Evolutionary conservation across 345 rosid genomes (phyloP).

Genomic region (Aegle marmelos): DNA sequence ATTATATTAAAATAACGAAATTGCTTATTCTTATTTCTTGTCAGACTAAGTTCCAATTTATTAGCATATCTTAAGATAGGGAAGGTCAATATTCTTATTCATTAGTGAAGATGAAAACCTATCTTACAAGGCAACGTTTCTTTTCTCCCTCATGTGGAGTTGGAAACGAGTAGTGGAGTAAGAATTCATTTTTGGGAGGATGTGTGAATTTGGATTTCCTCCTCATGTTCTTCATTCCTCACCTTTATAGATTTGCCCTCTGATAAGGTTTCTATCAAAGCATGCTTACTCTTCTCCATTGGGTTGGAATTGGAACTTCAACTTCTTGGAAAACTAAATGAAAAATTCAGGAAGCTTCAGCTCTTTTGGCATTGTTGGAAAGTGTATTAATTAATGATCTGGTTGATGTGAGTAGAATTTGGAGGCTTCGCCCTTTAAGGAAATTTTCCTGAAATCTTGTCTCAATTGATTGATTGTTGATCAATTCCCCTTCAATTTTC

Average conservation of each 20-base stretch:
- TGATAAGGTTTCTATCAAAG: neutral
- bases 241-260: neutral
- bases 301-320: neutral
- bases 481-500: neutral
- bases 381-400: neutral
- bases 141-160: neutral
- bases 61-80: neutral
- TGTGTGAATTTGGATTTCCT: neutral
- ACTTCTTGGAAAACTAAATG: neutral
- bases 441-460: neutral
- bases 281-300: neutral
- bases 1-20: neutral
- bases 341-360: neutral
- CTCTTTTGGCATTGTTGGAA: neutral
- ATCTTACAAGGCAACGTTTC: neutral
- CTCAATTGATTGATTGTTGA: neutral
- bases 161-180: neutral
- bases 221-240: neutral
- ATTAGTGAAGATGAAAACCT: neutral
- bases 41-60: neutral
- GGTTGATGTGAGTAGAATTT: neutral
- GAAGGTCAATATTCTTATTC: neutral
- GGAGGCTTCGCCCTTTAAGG: neutral
- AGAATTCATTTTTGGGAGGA: neutral
- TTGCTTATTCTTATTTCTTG: neutral